Conservation (phyloP, 192 early-diverging fungal species). For the Cetraspora pellucida region DNA sequence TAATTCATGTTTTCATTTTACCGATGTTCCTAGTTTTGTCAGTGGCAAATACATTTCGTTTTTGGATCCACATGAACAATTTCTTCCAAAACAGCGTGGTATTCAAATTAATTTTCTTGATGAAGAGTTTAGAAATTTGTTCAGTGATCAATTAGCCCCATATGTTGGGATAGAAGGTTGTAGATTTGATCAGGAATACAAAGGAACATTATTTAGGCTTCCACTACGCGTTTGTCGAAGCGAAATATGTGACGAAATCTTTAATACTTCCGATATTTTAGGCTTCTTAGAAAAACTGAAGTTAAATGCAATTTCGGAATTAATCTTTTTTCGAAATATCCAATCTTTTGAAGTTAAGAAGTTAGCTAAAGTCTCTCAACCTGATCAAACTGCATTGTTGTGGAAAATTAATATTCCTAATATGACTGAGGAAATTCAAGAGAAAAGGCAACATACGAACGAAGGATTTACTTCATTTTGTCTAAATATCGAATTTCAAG, state of each 20-base stretch:
- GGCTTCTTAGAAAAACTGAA: neutral
- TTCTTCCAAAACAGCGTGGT: neutral
- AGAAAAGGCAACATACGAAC: neutral
- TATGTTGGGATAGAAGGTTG: conserved; percentile 26
- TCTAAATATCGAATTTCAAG: neutral
- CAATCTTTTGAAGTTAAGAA: neutral
- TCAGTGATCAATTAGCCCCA: conserved; percentile 18
- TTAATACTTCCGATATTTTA: neutral
- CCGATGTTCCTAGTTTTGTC: conserved; percentile 36
- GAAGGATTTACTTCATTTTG: neutral
- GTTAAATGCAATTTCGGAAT: neutral
- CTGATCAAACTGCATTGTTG: neutral
- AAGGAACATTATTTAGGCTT: conserved; percentile 38
- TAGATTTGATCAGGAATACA: conserved; percentile 1
- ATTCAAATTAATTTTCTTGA: conserved; percentile 7
- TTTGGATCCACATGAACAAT: conserved; percentile 34
- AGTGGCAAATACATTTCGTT: conserved; percentile 27
- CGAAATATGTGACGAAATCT: neutral
- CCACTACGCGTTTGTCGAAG: conserved; percentile 11
- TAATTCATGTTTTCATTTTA: conserved; percentile 32
- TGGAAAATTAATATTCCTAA: neutral
- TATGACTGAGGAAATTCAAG: neutral
- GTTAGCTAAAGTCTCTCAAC: neutral
- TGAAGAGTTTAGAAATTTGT: neutral
- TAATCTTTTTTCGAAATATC: neutral